Conservation (phyloP, 371 early-diverging fungal species). For the Apophysomyces trapeziformis region DNA sequence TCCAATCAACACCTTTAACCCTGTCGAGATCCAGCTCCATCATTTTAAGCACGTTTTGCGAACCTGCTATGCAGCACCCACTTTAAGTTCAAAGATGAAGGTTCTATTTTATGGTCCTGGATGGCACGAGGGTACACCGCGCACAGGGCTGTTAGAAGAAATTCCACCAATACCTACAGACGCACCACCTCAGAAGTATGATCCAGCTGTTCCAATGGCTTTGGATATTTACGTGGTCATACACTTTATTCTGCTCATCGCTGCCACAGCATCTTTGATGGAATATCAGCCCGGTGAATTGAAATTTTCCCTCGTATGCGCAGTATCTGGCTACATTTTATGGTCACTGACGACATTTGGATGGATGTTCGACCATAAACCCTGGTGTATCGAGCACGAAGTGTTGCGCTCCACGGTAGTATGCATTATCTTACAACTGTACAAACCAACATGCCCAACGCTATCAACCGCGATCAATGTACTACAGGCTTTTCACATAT, state of each 20-base stretch:
- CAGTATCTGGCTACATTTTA: conserved; percentile 14
- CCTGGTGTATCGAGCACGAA: conserved; percentile 18
- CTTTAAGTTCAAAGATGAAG: conserved; percentile 46
- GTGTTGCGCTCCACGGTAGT: conserved; percentile 14
- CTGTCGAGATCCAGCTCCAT: conserved; percentile 52
- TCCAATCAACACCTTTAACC: conserved; percentile 62
- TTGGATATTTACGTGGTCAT: conserved; percentile 39
- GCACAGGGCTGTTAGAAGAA: conserved; percentile 49
- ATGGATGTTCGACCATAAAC: conserved; percentile 25
- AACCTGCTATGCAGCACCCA: conserved; percentile 29
- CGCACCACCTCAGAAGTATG: conserved; percentile 51
- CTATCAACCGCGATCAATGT: too few relatives aligned
- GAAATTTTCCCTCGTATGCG: conserved; percentile 9
- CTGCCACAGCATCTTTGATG: conserved; percentile 27
- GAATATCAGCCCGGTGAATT: conserved; percentile 12
- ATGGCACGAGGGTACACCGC: conserved; percentile 55
- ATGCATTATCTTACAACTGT: not conserved
- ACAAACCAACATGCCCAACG: not conserved
- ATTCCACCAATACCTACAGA: conserved; percentile 48
- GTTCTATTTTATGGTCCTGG: conserved; percentile 64
- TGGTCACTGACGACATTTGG: conserved; percentile 29
- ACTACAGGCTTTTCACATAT: too few relatives aligned
- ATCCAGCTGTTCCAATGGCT: conserved; percentile 39
- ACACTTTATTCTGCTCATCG: conserved; percentile 38
- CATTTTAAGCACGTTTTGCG: conserved; percentile 48